These are phyloP conservation scores for Cyclotella kingstonii DNA, from an alignment of 108 stramenopile species.

Conservation along the genomic window DNA sequence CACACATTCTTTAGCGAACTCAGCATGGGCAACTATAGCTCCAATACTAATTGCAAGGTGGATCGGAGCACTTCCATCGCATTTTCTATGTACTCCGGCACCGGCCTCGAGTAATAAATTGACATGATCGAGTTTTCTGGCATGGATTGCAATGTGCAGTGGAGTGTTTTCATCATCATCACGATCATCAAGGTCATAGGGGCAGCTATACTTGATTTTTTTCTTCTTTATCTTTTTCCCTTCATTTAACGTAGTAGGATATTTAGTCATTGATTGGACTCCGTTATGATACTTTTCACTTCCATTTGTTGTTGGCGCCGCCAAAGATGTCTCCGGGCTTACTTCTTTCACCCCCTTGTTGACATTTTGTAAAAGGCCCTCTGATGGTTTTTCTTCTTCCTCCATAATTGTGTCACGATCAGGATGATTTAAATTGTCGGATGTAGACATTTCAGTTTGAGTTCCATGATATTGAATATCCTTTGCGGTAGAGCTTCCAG, in stretches of 20 bases:
- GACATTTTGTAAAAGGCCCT: neutral
- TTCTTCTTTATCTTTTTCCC: conserved; percentile 34
- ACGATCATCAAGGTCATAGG: conserved; percentile 80
- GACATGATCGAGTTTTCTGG: conserved; percentile 78
- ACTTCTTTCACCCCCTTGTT: conserved; percentile 18
- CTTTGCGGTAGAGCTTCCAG: too few relatives aligned
- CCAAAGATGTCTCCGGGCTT: conserved; percentile 11
- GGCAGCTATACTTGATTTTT: conserved; percentile 57
- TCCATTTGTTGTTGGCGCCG: conserved; percentile 7
- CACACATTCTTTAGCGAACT: conserved; percentile 79
- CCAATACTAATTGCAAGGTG: conserved; percentile 86
- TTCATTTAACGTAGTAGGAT: neutral
- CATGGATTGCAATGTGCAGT: conserved; percentile 83
- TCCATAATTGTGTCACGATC: too few relatives aligned
- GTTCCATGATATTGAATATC: too few relatives aligned
- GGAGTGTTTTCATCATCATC: conserved; percentile 90
- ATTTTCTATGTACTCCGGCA: conserved; percentile 64
- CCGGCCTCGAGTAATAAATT: conserved; percentile 73
- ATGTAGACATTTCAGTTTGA: too few relatives aligned
- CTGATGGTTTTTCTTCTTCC: neutral
- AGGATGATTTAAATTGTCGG: too few relatives aligned
- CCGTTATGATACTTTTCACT: neutral
- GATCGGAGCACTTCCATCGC: conserved; percentile 80
- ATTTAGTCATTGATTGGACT: neutral
- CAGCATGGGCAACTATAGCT: conserved; percentile 53